These are phyloP conservation scores for Candida freyschussii DNA, from an alignment of 1,139 yeast species.

Conservation along the genomic window DNA sequence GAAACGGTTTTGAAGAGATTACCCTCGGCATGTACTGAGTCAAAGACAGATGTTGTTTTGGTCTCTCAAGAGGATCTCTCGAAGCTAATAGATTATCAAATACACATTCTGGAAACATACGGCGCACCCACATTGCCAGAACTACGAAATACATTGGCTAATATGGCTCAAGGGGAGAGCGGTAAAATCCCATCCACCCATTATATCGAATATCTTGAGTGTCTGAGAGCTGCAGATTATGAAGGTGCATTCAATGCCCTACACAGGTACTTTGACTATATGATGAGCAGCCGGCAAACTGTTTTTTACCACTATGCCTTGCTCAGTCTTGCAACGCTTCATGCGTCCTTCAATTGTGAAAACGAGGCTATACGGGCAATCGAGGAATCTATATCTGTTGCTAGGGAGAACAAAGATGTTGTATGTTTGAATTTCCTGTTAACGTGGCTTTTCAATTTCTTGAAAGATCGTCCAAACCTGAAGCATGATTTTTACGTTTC, in stretches of 20 bases:
- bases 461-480: conserved; percentile 61
- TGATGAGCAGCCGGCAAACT: conserved; percentile 64
- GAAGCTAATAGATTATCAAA: conserved; percentile 50
- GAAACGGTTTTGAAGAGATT: conserved; percentile 5
- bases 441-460: conserved; percentile 72
- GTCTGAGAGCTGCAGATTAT: conserved; percentile 58
- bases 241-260: conserved; percentile 68
- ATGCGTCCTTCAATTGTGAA: conserved; percentile 70
- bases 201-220: conserved; percentile 61
- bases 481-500: conserved; percentile 38
- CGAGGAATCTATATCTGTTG: conserved; percentile 84
- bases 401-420: conserved; percentile 78
- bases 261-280: conserved; percentile 82
- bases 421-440: conserved; percentile 70
- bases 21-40: not conserved
- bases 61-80: conserved; percentile 52
- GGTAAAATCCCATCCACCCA: conserved; percentile 59
- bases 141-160: conserved; percentile 39
- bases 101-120: conserved; percentile 47
- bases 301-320: conserved; percentile 78
- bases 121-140: conserved; percentile 50
- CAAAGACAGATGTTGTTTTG: conserved; percentile 25
- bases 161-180: conserved; percentile 49
- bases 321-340: conserved; percentile 70
- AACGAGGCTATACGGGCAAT: conserved; percentile 75